A percentile compares a stretch with the other conserved stretches of the same genome.
These are phyloP conservation scores for Fulvia fulva DNA, from an alignment of 2,329 filamentous ascomycete genomes.

Conservation along the genomic window DNA sequence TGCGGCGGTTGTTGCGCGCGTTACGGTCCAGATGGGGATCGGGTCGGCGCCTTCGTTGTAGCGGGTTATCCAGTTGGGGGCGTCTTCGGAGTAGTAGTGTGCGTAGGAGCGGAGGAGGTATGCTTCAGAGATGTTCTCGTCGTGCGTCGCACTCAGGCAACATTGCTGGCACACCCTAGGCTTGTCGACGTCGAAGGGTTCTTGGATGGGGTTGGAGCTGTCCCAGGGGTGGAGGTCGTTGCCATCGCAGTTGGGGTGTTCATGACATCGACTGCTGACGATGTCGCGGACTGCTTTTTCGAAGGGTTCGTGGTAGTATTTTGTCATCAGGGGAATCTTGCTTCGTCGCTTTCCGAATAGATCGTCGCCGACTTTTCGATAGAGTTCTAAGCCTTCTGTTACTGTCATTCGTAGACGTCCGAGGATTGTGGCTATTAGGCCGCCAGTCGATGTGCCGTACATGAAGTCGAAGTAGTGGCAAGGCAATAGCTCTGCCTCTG, in stretches of 20 bases:
- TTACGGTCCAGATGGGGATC: slow-evolving; percentile 50
- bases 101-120: slow-evolving; percentile 48
- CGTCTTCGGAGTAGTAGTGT: slow-evolving; percentile 40
- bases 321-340: slow-evolving; percentile 45
- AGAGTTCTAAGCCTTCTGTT: slow-evolving; percentile 45
- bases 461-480: slow-evolving; percentile 54
- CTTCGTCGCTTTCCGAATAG: slow-evolving; percentile 45
- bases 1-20: slow-evolving; percentile 50
- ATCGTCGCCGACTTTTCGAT: slow-evolving; percentile 45
- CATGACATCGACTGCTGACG: slow-evolving; percentile 42
- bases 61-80: slow-evolving; percentile 41
- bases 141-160: slow-evolving; percentile 48
- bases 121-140: slow-evolving; percentile 44
- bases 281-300: slow-evolving; percentile 46
- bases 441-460: slow-evolving; percentile 51
- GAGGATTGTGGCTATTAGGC: slow-evolving; percentile 49
- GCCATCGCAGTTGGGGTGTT: slow-evolving; percentile 42
- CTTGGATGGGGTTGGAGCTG: slow-evolving; percentile 9
- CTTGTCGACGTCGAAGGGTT: slow-evolving; percentile 30
- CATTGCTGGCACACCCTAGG: slow-evolving; percentile 38
- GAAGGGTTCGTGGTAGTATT: slow-evolving; percentile 48
- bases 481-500: slow-evolving; percentile 44
- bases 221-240: slow-evolving; percentile 46
- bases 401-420: slow-evolving; percentile 49
- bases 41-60: slow-evolving; percentile 47